Evolutionary conservation across 2,329 filamentous ascomycete species (phyloP), one percentile per base, ranked within the genome.

Genomic region (Leptoxyphium fumago): DNA sequence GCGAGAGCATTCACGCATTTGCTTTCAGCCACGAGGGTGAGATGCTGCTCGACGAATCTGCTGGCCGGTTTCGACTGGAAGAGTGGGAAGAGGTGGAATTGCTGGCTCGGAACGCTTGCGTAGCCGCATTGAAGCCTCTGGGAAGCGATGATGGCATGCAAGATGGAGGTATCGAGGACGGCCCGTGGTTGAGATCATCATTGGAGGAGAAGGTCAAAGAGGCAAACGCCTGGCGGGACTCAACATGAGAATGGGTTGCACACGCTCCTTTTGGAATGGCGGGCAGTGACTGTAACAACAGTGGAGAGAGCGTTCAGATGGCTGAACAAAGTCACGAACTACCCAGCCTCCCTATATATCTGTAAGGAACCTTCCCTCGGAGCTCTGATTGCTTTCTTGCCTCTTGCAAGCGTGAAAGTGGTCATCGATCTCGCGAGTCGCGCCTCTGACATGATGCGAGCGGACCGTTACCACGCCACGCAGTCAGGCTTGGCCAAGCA

Each of bases 1-100:
- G 80, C 82, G 10, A 67, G 44, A 93, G 86, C 5, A 65, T 84
- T 17, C 89, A 95, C 59, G 84, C 83, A n/a, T 71, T 95, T 46
- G 82, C 79, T 5, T 94, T 91, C 60, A 81, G 80, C n/a, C 78
- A 80, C 1, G 69, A 77, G 42, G 75, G 80, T 8, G 78, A 84
- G 46, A 66, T 94, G 42, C 64, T 95, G 17, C 64, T 94, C 38
- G 79, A 76, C 29, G 84, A 94, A 64, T 94, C 86, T 55, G 78
- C 89, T 55, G 89, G 89, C 1, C 65, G 66, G 2, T 96, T 95
- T 58, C 75, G 77, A 40, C 69, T 83, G 51, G 71, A 77, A 11
- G 79, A 82, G 50, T 95, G 88, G 86, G 76, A 86, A 45, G 67
- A 72, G 38, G 75, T 83, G 14, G 76, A 79, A 50, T 72, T 79